phyloP scores from a whole-genome alignment of 2,329 filamentous ascomycete species.

The Erysiphe pulchra region DNA sequence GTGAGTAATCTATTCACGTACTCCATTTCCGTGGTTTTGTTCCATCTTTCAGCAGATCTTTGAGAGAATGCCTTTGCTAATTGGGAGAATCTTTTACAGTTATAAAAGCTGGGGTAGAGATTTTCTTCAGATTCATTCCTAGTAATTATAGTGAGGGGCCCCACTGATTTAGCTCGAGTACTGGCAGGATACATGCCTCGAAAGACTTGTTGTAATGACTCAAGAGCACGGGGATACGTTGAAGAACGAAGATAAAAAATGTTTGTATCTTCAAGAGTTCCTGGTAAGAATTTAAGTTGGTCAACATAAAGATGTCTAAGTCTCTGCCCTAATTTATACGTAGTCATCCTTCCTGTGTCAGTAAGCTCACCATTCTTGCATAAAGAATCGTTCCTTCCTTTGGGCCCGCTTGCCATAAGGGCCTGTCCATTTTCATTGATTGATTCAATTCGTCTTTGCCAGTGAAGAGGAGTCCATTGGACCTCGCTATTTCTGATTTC shows the following conservation, averaged over 20 bases:
- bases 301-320: conserved; percentile 50
- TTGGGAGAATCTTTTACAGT: conserved; percentile 46
- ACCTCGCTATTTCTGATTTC: conserved; percentile 17
- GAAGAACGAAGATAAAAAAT: conserved; percentile 51
- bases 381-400: conserved; percentile 48
- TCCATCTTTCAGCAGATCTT: conserved; percentile 47
- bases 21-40: conserved; percentile 52
- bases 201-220: conserved; percentile 53
- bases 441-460: conserved; percentile 56
- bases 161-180: conserved; percentile 24
- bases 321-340: conserved; percentile 39
- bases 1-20: conserved; percentile 55
- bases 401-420: conserved; percentile 38
- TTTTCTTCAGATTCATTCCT: conserved; percentile 46
- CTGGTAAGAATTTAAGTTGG: conserved; percentile 45
- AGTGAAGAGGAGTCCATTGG: conserved; percentile 18
- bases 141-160: conserved; percentile 37
- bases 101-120: conserved; percentile 52
- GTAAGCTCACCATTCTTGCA: conserved; percentile 62
- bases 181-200: conserved; percentile 44
- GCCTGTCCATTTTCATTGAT: conserved; percentile 50
- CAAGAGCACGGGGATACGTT: conserved; percentile 47
- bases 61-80: conserved; percentile 46
- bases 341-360: conserved; percentile 47
- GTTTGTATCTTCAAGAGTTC: conserved; percentile 25